Evolutionary conservation across 805 yeast genomes (phyloP), one percentile per base, ranked within the genome.

Genomic region (Lachancea waltii): DNA sequence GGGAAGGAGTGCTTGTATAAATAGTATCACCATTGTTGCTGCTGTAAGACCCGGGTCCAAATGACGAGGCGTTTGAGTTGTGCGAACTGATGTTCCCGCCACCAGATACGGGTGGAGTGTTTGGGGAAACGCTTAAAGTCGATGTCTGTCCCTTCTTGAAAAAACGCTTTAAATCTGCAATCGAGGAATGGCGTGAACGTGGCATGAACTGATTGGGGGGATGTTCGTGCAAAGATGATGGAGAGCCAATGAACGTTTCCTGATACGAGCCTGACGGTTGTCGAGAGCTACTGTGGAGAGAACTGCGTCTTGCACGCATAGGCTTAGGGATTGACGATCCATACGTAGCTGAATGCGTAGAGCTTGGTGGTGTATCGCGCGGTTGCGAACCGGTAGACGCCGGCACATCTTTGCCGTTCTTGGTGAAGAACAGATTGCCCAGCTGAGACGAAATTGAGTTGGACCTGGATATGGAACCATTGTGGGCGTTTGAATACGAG

Each of bases 121-220:
- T 50, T 17, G 62, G 54, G n/a, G 58, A 60, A 22, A 43, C 46
- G 35, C 38, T 42, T 33, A 36, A 46, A 26, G 54, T 36, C 16
- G 19, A 26, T 11, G 9, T 13, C 27, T 45, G 48, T 13, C 36
- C 39, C 40, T 72, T 70, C 44, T 76, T 80, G 66, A 83, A 83
- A 51, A 83, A 82, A 34, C 86, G 66, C 52, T 82, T 78, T 51
- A 83, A 60, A 56, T 82, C 84, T 13, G 83, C 87, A 80, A 83
- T 81, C 6, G 89, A 81, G 31, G 83, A 78, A 58, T 82, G 89
- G 44, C 82, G 71, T 2, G 82, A 64, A 35, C 63, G 66, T 8
- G 72, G 62, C 2, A 47, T 50, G 41, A 55, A 53, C 41, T 58
- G 71, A 34, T 53, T 49, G 30, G 69, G 67, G 23, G 67, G 69